Conservation (phyloP, 306 rosid genomes). For the Prunus mira region DNA sequence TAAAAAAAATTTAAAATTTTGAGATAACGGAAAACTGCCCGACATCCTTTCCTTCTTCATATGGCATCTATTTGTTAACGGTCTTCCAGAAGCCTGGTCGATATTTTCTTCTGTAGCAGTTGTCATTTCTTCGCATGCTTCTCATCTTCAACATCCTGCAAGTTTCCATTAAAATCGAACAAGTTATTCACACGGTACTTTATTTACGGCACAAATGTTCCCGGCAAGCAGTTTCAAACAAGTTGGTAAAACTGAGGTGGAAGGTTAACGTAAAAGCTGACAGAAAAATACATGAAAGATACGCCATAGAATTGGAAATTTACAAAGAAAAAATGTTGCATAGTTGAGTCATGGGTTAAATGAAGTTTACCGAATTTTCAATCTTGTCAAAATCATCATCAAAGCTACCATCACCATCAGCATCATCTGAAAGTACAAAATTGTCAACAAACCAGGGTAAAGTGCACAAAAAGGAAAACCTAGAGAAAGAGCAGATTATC, state of each 20-base stretch:
- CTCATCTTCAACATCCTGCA: conserved; percentile 93
- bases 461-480: background rate
- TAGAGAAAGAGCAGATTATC: background rate
- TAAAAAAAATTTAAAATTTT: conserved; percentile 14
- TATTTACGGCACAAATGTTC: background rate
- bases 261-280: background rate
- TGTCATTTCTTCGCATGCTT: conserved; percentile 42
- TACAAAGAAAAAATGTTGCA: background rate
- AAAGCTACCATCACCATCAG: conserved; percentile 54
- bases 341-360: conserved; percentile 1
- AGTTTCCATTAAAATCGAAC: conserved; percentile 10
- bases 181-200: background rate
- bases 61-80: background rate
- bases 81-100: conserved; percentile 12
- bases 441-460: conserved; percentile 3
- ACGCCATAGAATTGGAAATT: background rate
- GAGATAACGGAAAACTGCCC: conserved; percentile 14
- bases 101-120: conserved; percentile 24
- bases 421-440: conserved; percentile 64
- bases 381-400: conserved; percentile 98
- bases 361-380: conserved; percentile 71
- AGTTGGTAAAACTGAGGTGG: background rate
- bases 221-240: too few relatives aligned
- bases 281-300: background rate
- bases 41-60: background rate